Evolutionary conservation across 192 early-diverging fungal species (phyloP).

Genomic region (Backusella australiensis): DNA sequence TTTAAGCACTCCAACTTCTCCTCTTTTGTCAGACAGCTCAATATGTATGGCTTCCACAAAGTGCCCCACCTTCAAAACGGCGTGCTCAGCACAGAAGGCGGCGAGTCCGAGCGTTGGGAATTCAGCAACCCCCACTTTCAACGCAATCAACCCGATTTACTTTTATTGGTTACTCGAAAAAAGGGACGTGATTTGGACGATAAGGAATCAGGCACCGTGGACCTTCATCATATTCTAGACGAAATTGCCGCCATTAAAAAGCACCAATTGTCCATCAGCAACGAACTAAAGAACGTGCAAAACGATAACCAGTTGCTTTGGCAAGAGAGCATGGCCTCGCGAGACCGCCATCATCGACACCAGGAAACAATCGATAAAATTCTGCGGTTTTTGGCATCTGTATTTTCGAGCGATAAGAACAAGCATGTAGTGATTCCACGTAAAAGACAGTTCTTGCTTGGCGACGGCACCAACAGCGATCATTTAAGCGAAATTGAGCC

Average conservation of each 20-base stretch:
- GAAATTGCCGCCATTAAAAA: constrained; percentile 90
- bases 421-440: constrained; percentile 47
- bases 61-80: constrained; percentile 90
- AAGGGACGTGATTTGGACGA: constrained; percentile 51
- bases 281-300: constrained; percentile 86
- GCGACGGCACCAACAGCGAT: constrained; percentile 5
- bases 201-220: constrained; percentile 54
- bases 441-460: constrained; percentile 42
- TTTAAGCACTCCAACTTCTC: constrained; percentile 94
- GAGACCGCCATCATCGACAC: constrained; percentile 82
- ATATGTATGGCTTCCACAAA: constrained; percentile 98
- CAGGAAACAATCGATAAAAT: constrained; percentile 96
- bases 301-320: constrained; percentile 87
- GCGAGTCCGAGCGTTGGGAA: constrained; percentile 81
- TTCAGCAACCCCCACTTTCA: constrained; percentile 90
- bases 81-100: constrained; percentile 66
- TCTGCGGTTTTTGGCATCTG: constrained; percentile 84
- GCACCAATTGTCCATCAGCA: constrained; percentile 87
- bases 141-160: constrained; percentile 84
- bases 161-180: constrained; percentile 85
- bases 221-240: constrained; percentile 57
- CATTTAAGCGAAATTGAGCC: neutral
- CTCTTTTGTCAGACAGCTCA: constrained; percentile 88
- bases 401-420: constrained; percentile 67
- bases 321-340: constrained; percentile 71